phyloP scores from a whole-genome alignment of 176 grass and related monocot species.

The Elaeis guineensis region DNA sequence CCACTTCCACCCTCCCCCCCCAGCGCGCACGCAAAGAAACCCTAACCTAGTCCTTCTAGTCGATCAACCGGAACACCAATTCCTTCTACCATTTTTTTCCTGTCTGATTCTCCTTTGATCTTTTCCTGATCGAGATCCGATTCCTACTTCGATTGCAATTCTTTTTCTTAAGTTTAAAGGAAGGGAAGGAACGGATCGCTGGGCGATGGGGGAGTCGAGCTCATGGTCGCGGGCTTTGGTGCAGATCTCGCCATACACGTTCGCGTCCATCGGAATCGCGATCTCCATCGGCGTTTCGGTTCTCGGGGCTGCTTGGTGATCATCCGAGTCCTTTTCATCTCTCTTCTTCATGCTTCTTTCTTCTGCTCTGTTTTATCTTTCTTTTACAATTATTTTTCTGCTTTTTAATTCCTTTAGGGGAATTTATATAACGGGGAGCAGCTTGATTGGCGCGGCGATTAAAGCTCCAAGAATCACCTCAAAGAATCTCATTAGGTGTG shows the following conservation, averaged over 20 bases:
- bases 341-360: conserved; percentile 1
- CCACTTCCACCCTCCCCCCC: too few species aligned
- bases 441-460: conserved; percentile 90
- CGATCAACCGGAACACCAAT: too few species aligned
- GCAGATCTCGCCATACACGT: conserved; percentile 96
- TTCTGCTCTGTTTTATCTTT: neutral
- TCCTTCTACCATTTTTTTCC: too few species aligned
- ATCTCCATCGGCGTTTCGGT: conserved; percentile 98
- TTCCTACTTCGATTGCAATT: too few species aligned
- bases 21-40: too few species aligned
- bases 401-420: conserved; percentile 41
- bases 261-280: conserved; percentile 89
- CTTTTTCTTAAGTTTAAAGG: too few species aligned
- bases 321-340: neutral
- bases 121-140: too few species aligned
- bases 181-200: too few species aligned
- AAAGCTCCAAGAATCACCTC: conserved; percentile 97
- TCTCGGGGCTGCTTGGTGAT: conserved; percentile 87
- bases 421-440: conserved; percentile 97
- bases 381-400: neutral
- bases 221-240: conserved; percentile 73
- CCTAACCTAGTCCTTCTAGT: too few species aligned
- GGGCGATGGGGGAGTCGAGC: conserved; percentile 12
- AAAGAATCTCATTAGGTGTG: conserved; percentile 94
- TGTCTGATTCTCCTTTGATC: too few species aligned